Base-by-base conservation (phyloP, 805 yeast genomes). In the Hanseniaspora singularis region DNA sequence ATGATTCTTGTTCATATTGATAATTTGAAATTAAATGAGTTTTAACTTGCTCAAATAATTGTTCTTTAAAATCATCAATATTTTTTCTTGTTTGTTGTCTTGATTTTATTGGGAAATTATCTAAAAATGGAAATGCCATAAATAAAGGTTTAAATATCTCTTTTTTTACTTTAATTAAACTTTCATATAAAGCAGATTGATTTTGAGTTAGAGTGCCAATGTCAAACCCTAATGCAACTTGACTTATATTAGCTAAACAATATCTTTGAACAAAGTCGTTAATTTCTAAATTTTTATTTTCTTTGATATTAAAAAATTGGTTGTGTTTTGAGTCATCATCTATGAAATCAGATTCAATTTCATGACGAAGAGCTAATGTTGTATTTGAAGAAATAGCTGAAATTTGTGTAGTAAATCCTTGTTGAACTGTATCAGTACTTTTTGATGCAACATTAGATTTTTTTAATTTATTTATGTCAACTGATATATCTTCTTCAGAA, bases 121-220 rank as follows among this genome's bases (percentile, higher is more conserved):
- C 81, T 32, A 76, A 60, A 38, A 64, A 57, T n/a, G 81, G 80
- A 54, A 76, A 76, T 43, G 69, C 71, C 60, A 76, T 57, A 51
- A 61, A 76, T 24, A 75, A 55, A 2, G 80, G 79, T 37, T 69
- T 66, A 53, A 76, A 76, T 3, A 76, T 74, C 50, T 74, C 74
- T 47, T 60, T 60, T 55, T 76, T 76, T 14, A 76, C 69, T 32
- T 52, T 55, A 26, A 61, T 65, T n/a, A 76, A 54, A 24, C 61
- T 63, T 15, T 57, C 51, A 50, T 72, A 74, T 3, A 74, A 49
- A 3, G 59, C 62, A 5, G 60, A 54, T 10, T 55, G 37, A 3
- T 57, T 57, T 4, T 58, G 51, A 5, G 59, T 62, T 22, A 72
- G 51, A 1, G 72, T 61, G 3, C 64, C 63, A 48, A 72, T 66